phyloP scores from a whole-genome alignment of 2,329 filamentous ascomycete genomes.

The Phialophora macrospora region DNA sequence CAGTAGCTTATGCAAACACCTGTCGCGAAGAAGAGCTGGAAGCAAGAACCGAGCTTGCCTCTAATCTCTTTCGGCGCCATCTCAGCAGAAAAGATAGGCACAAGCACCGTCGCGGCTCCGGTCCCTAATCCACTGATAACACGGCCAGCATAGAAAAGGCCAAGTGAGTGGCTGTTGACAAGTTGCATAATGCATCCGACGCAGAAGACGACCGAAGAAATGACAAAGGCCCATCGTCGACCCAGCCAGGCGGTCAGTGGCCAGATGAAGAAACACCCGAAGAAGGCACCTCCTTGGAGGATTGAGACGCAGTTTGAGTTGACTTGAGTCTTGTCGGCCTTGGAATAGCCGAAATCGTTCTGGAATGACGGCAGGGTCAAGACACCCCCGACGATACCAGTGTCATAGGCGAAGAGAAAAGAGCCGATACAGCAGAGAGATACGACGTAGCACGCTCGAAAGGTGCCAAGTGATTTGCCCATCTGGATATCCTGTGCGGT shows the following conservation, averaged over 20 bases:
- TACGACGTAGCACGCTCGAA: conserved; percentile 47
- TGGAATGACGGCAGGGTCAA: conserved; percentile 53
- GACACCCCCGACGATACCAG: conserved; percentile 54
- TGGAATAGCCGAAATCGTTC: conserved; percentile 51
- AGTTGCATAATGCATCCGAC: conserved; percentile 51
- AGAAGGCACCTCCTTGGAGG: conserved; percentile 59
- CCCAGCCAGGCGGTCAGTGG: conserved; percentile 55
- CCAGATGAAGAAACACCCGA: conserved; percentile 57
- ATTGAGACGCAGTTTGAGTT: conserved; percentile 57
- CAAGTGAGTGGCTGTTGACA: conserved; percentile 52
- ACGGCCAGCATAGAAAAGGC: conserved; percentile 54
- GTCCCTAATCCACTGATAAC: conserved; percentile 57
- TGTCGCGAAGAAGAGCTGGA: conserved; percentile 58
- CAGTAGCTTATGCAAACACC: conserved; percentile 60
- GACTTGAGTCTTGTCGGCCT: conserved; percentile 47
- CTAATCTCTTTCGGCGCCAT: conserved; percentile 52
- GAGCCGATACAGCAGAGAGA: conserved; percentile 48
- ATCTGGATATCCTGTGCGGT: conserved; percentile 36
- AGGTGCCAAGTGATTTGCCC: conserved; percentile 45
- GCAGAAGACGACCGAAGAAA: conserved; percentile 50
- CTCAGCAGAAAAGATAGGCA: conserved; percentile 53
- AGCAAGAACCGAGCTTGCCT: conserved; percentile 57
- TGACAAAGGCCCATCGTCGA: conserved; percentile 52
- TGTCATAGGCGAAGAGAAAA: conserved; percentile 51
- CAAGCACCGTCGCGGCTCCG: conserved; percentile 53